Base-by-base conservation (phyloP, 164 flowering plant species). In the Hamamelis virginiana region DNA sequence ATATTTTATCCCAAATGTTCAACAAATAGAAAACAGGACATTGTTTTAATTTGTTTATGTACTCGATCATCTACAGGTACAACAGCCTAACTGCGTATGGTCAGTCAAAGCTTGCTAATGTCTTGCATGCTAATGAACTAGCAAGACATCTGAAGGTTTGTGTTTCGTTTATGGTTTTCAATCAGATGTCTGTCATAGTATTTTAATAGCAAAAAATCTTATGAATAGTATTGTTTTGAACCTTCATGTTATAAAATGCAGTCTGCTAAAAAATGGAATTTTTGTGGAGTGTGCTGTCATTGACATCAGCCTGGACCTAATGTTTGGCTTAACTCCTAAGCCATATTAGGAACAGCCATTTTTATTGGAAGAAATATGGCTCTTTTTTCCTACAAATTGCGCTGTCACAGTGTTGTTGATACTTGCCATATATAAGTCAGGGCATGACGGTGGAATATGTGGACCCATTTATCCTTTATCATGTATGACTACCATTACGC, bases 31-130 rank as follows among this genome's bases (percentile, higher is more conserved):
- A 3, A 6, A 23, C 22, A 27, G 56, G 19, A n/a, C 12, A 44
- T 55, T 3, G 23, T 1, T 62, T 57, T 16, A 15, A 19, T 13
- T 67, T 66, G 22, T 41, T 45, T 15, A 18, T 46, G 11, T 45
- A 5, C 46, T 69, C 27, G n/a, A 58, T 51, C 16, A 59, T 48
- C 1, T 43, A 50, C 80, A 88, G 95, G 65, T 90, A 88, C 68
- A 71, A 62, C 45, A 68, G 78, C 21, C 64, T 66, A 21, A 64
- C 25, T 66, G 89, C 89, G 6, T 90, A 90, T 72, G 87, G 84
- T 23, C 88, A 84, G 53, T 87, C 95, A 43, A 90, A 90, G 78
- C 88, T 90, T 67, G 89, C 94, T 44, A 88, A 86, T 66, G 51
- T 89, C 48, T 74, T 89, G 68, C 90, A 87, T 77, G 81, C 94